Evolutionary conservation across 2,329 filamentous ascomycete genomes (phyloP), one percentile per base, ranked within the genome.

Genomic region (Fusarium sp.): DNA sequence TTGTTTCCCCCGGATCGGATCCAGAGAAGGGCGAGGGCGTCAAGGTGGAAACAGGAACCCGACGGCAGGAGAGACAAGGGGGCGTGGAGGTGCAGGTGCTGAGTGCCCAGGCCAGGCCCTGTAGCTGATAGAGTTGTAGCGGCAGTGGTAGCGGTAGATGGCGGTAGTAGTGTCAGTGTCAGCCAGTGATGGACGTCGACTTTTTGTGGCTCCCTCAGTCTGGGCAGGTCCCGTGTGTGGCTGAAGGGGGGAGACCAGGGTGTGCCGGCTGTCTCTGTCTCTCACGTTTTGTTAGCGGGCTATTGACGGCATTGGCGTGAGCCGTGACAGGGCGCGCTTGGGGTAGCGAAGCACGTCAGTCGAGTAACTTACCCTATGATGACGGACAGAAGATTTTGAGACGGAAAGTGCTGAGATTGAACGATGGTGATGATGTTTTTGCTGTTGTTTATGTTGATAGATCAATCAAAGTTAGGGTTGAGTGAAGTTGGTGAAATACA

Each of bases 301-400:
- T 50, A 52, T 41, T 64, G 48, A 61, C 58, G 35, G 57, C 37
- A 62, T 62, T 62, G 59, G 39, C 59, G 16, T 62, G 59, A 35
- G 59, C 41, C 43, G 27, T n/a, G 59, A 35, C 41, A 37, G 59
- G 48, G 56, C 35, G 30, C 34, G 56, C 32, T 39, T 37, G 34
- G 56, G 16, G 32, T 35, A 61, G 7, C 6, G 27, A 30, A 61
- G 58, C 58, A 45, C 58, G 48, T 41, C 61, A 56, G 57, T 27
- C 37, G 18, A 50, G 18, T 56, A 8, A 32, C 61, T 56, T 64
- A 56, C 61, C 59, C 59, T 62, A 32, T 16, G 52, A 35, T 35
- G 18, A 20, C 11, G 27, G 48, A 5, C 18, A 16, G 48, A 52
- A 27, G 18, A 52, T 32, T n/a, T n/a, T 13, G 16, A 30, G 45